Evolutionary conservation across 2,329 filamentous ascomycete species (phyloP), one percentile per base, ranked within the genome.

Genomic region (Xylaria digitata): DNA sequence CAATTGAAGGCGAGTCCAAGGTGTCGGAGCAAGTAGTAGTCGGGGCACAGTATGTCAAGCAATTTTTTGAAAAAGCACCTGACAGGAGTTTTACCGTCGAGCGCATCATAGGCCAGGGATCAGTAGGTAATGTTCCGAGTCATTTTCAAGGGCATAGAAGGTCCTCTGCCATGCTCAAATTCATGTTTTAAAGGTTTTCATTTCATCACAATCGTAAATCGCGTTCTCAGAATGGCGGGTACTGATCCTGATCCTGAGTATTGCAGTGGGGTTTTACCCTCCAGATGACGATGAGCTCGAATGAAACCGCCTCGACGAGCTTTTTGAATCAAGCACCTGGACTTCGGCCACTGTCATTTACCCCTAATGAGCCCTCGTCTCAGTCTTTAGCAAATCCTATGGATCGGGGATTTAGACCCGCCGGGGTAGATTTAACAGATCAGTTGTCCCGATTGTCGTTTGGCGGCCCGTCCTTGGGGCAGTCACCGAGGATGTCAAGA

Each of bases 1-100:
- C 6, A 2, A 40, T 59, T 13, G 15, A 42, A 6, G 55, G 61
- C 19, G 48, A 40, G 11, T 34, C 19, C 3, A 54, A 32, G 17
- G 61, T 59, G 6, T 64, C 61, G 13, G 17, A 48, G 21, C 45
- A 63, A 45, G 61, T 45, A 26, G 19, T 32, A 11, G 40, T 42
- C 11, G 50, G 34, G 23, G 63, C 63, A 40, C n/a, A 43, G 15
- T 58, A 43, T 9, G 13, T 66, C 21, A 46, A 40, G 17, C 17
- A 42, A 2, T 52, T 63, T 34, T 71, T 71, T 37, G 59, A 54
- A 46, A 26, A 48, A 3, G 46, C 19, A 8, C 46, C 23, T 2
- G 63, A 65, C n/a, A 63, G n/a, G n/a, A 54, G 48, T 19, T 71
- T 72, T 19, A 40, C 54, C 30, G 45, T 71, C 15, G 70, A 68